Conservation (phyloP, 441 rosid genomes). For the Eutrema salsugineum region DNA sequence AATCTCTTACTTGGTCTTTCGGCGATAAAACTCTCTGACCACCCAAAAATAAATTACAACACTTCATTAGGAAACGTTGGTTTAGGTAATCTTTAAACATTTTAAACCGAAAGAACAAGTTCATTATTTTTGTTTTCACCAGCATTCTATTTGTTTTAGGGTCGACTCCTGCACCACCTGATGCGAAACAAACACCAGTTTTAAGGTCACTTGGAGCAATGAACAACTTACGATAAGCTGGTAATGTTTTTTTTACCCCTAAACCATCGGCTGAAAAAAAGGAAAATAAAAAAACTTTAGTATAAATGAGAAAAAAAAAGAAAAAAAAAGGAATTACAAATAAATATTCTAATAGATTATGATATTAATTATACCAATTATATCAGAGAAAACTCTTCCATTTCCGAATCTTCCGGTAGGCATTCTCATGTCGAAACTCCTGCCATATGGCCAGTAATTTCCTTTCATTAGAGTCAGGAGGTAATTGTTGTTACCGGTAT, state of each 20-base stretch:
- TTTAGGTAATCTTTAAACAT: background rate
- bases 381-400: conserved; percentile 49
- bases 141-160: conserved; percentile 49
- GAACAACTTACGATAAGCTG: conserved; percentile 57
- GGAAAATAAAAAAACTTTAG: background rate
- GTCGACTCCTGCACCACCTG: conserved; percentile 76
- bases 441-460: conserved; percentile 53
- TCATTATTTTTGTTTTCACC: conserved; percentile 12
- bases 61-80: background rate
- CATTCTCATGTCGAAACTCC: conserved; percentile 25
- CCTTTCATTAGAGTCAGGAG: conserved; percentile 34
- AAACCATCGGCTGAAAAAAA: conserved; percentile 54
- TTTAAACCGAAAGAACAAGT: background rate
- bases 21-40: conserved; percentile 35
- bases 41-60: background rate
- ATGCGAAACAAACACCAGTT: conserved; percentile 86
- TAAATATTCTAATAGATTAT: background rate
- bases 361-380: conserved; percentile 33
- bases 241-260: conserved; percentile 54
- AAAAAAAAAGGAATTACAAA: background rate
- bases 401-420: conserved; percentile 55
- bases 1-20: conserved; percentile 42
- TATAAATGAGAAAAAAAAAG: background rate
- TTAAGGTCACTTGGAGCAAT: conserved; percentile 45
- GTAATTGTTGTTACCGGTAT: conserved; percentile 54